Base-by-base conservation (phyloP, 2,329 filamentous ascomycete genomes). In the Colletotrichum neosansevieriae region DNA sequence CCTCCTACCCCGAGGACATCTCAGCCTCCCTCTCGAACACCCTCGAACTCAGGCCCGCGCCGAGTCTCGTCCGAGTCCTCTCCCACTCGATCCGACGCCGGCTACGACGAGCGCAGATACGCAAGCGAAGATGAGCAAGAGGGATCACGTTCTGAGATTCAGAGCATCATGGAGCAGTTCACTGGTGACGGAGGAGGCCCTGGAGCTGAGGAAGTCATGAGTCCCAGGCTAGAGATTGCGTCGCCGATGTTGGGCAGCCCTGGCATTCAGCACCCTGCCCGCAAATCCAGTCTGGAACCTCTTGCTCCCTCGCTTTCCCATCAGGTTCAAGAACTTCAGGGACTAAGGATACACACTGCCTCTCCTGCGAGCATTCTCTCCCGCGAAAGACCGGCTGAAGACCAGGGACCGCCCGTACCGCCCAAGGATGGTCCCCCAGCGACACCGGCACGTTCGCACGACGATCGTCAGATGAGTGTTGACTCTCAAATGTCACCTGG, bases 141-240 rank as follows among this genome's bases (percentile, higher is more conserved):
- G 54, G 89, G 89, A 58, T 93, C 92, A 1, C 88, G 89, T 67
- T 91, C 91, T 6, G 96, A 99, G 81, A 98, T 99, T 69, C 93
- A 98, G 80, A 97, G 88, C 76, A 98, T 99, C 77, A 98, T 99
- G 93, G 93, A 94, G 71, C 96, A 98, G 79, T 98, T 98, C 74
- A 91, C 92, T 73, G 90, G 93, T 75, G 89, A 89, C 58, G 89
- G 89, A 32, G 89, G 89, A 58, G 92, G 90, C 0, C 91, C 90
- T 2, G 91, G 86, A 5, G 89, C 88, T 70, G 91, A 95, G 58
- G 93, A 97, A 78, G 94, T 97, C 76, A 97, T 97, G 94, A 97
- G 94, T 70, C 94, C 94, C 5, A 87, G 93, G 34, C 80, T 97
- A 49, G 94, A 95, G 78, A 87, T 95, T 67, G 89, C 93, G n/a